Conservation (phyloP, 352 stramenopile genomes). For the Vaucheria bursata region DNA sequence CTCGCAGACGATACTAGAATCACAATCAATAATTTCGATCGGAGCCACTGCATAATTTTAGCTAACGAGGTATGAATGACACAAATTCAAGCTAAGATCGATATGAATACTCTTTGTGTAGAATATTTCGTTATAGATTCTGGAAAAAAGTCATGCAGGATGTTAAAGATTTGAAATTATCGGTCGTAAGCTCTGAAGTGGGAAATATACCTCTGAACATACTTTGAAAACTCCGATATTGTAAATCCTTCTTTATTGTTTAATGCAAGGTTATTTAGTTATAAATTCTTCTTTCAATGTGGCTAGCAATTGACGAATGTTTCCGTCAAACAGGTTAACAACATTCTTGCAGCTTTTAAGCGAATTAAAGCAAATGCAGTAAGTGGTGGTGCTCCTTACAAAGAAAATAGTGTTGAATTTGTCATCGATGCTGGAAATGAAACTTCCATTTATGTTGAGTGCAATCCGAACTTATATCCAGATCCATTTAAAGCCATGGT, state of each 20-base stretch:
- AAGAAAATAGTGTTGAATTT: slow-evolving; percentile 39
- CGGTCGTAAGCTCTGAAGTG: background rate
- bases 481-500: slow-evolving; percentile 47
- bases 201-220: background rate
- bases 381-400: slow-evolving; percentile 32
- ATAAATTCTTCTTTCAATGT: background rate
- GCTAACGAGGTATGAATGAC: slow-evolving; percentile 26
- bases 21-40: slow-evolving; percentile 27
- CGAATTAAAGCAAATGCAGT: slow-evolving; percentile 37
- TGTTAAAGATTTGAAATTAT: background rate
- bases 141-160: background rate
- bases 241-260: background rate
- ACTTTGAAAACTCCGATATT: background rate
- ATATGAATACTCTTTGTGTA: background rate
- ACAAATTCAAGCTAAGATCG: background rate
- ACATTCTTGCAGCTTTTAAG: slow-evolving; percentile 42
- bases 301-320: background rate
- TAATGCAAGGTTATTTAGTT: background rate
- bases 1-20: slow-evolving; percentile 44
- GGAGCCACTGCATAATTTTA: slow-evolving; percentile 15
- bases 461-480: slow-evolving; percentile 46
- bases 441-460: slow-evolving; percentile 32
- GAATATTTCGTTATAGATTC: background rate
- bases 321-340: slow-evolving; percentile 34
- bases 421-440: background rate